Conservation (phyloP, 2,329 filamentous ascomycete species). For the Xylaria sp. region DNA sequence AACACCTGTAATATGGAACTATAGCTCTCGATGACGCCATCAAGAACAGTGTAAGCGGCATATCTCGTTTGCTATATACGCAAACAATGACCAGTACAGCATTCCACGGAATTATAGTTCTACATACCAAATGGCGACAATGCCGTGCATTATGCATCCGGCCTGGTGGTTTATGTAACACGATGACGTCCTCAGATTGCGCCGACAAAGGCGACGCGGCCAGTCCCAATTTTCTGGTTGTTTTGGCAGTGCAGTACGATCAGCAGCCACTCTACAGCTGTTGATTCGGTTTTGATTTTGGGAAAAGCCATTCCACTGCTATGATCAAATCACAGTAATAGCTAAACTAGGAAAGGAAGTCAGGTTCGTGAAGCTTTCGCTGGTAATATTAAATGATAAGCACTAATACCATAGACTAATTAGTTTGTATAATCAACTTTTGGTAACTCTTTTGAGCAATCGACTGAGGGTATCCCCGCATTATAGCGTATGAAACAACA, state of each 20-base stretch:
- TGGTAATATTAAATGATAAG: not conserved
- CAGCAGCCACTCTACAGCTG: constrained; percentile 1
- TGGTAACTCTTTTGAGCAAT: constrained; percentile 27
- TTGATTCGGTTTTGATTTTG: constrained; percentile 21
- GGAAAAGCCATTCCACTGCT: too few species aligned
- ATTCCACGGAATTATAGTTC: not conserved
- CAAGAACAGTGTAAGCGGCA: not conserved
- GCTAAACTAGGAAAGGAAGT: not conserved
- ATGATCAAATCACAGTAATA: not conserved
- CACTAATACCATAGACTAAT: constrained; percentile 9
- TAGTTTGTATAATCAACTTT: constrained; percentile 21
- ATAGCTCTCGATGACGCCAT: constrained; percentile 10
- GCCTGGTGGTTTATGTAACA: constrained; percentile 15
- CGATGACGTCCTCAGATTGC: constrained; percentile 29
- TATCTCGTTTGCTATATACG: not conserved
- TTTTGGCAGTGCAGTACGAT: constrained; percentile 7
- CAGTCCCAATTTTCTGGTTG: constrained; percentile 19
- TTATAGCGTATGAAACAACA: constrained; percentile 8
- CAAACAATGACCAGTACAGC: not conserved
- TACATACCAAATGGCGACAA: not conserved
- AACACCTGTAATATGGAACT: not conserved
- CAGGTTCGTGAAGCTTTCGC: too few species aligned
- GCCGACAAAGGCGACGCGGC: constrained; percentile 29
- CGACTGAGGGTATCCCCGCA: constrained; percentile 7
- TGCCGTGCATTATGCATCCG: not conserved